A percentile compares a stretch with the other conserved stretches of the same genome.
These are phyloP conservation scores for Cinnamomum micranthum DNA, from an alignment of 164 flowering plant species.

Conservation along the genomic window DNA sequence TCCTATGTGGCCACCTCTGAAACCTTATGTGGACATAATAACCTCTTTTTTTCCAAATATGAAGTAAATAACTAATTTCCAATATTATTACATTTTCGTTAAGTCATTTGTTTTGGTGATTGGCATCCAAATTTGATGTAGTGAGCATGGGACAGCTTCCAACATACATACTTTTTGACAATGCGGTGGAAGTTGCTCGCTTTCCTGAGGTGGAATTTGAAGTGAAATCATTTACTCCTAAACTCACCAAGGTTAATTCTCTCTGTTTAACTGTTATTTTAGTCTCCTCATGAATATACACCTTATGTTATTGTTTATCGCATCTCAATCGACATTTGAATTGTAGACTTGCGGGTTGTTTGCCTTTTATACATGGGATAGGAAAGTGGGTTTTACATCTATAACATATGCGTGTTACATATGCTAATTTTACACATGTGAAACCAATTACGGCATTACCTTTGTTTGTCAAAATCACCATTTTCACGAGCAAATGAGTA, in stretches of 20 bases:
- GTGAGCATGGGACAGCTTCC: slow-evolving; percentile 74
- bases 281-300: neutral
- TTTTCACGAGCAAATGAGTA: too few species aligned
- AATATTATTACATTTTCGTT: too few species aligned
- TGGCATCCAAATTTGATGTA: slow-evolving; percentile 13
- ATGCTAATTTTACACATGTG: too few species aligned
- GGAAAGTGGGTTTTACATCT: too few species aligned
- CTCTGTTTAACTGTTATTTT: neutral
- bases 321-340: neutral
- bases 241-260: slow-evolving; percentile 58
- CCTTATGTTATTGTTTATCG: neutral
- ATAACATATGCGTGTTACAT: too few species aligned
- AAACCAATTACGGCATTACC: too few species aligned
- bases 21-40: neutral
- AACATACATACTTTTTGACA: slow-evolving; percentile 76
- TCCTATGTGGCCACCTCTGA: too few species aligned
- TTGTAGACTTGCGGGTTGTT: neutral
- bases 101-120: neutral
- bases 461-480: too few species aligned
- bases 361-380: neutral
- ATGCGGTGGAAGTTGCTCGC: slow-evolving; percentile 63
- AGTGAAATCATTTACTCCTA: slow-evolving; percentile 38
- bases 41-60: neutral
- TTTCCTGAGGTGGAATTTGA: slow-evolving; percentile 58
- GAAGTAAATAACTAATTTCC: too few species aligned